phyloP scores from a whole-genome alignment of 129 eudicot genomes.

The Flaveria linearis region DNA sequence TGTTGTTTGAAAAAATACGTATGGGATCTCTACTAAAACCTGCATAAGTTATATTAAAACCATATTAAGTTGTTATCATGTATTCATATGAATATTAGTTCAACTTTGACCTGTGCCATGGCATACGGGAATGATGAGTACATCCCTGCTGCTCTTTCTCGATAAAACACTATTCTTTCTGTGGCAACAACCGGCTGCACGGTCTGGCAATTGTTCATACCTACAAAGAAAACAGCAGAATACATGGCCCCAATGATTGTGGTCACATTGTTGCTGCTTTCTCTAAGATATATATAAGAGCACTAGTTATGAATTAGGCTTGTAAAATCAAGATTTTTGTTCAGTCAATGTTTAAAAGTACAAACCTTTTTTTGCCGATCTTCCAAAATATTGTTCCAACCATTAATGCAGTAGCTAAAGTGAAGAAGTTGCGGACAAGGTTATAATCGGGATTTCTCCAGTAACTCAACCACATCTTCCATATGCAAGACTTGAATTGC shows the following conservation, averaged over 20 bases:
- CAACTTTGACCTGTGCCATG: slow-evolving; percentile 67
- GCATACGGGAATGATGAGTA: slow-evolving; percentile 87
- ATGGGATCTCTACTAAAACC: slow-evolving; percentile 68
- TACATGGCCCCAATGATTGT: slow-evolving; percentile 79
- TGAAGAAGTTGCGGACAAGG: slow-evolving; percentile 70
- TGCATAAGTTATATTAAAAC: slow-evolving; percentile 15
- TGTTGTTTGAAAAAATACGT: slow-evolving; percentile 51
- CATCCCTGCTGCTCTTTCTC: slow-evolving; percentile 93
- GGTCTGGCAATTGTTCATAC: slow-evolving; percentile 63
- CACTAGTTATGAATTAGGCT: not conserved
- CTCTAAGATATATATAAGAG: slow-evolving; percentile 28
- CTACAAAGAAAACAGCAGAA: slow-evolving; percentile 59
- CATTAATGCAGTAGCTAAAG: slow-evolving; percentile 67
- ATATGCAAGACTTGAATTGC: slow-evolving; percentile 66
- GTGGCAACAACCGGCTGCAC: slow-evolving; percentile 70
- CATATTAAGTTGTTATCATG: not conserved
- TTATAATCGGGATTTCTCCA: slow-evolving; percentile 95
- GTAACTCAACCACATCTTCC: slow-evolving; percentile 85
- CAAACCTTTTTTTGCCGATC: slow-evolving; percentile 62
- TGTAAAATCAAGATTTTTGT: not conserved
- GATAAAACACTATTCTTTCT: slow-evolving; percentile 86
- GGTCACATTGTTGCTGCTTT: slow-evolving; percentile 39
- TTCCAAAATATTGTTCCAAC: slow-evolving; percentile 84
- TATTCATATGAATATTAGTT: not conserved
- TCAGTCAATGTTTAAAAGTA: not conserved